Conservation (phyloP, 257 asterid genomes). For the Euphrasia confusa region DNA sequence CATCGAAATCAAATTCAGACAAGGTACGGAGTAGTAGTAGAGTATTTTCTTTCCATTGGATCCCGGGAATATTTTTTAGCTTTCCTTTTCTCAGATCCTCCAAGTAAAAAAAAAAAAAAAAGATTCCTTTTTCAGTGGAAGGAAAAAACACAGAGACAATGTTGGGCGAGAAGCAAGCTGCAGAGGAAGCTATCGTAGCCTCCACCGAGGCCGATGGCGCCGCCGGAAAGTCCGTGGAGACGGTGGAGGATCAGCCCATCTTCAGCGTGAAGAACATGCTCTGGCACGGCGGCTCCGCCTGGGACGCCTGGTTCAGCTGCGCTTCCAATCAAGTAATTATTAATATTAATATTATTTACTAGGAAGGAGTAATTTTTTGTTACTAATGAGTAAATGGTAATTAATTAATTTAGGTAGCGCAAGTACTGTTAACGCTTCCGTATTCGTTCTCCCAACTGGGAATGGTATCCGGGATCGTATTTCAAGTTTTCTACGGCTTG, state of each 20-base stretch:
- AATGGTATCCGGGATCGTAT: slow-evolving; percentile 66
- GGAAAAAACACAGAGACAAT: slow-evolving; percentile 38
- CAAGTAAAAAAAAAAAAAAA: background rate
- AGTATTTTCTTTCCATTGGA: no score
- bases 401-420: slow-evolving; percentile 59
- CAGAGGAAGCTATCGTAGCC: slow-evolving; percentile 79
- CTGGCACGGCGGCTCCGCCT: slow-evolving; percentile 99
- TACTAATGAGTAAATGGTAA: no score
- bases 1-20: background rate
- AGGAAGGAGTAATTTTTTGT: no score
- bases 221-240: slow-evolving; percentile 30
- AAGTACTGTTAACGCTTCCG: slow-evolving; percentile 86
- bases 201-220: slow-evolving; percentile 33
- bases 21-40: no score
- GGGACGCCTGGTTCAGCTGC: slow-evolving; percentile 99
- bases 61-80: background rate
- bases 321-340: slow-evolving; percentile 74
- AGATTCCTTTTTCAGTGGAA: background rate
- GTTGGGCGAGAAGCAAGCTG: slow-evolving; percentile 66
- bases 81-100: slow-evolving; percentile 8
- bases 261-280: slow-evolving; percentile 59
- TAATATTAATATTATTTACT: background rate
- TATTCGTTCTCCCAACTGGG: slow-evolving; percentile 95
- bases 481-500: slow-evolving; percentile 81
- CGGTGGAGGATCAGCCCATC: slow-evolving; percentile 48